These are phyloP conservation scores for Amanita rubescens DNA, from an alignment of 768 basidiomycete genomes.

Conservation along the genomic window DNA sequence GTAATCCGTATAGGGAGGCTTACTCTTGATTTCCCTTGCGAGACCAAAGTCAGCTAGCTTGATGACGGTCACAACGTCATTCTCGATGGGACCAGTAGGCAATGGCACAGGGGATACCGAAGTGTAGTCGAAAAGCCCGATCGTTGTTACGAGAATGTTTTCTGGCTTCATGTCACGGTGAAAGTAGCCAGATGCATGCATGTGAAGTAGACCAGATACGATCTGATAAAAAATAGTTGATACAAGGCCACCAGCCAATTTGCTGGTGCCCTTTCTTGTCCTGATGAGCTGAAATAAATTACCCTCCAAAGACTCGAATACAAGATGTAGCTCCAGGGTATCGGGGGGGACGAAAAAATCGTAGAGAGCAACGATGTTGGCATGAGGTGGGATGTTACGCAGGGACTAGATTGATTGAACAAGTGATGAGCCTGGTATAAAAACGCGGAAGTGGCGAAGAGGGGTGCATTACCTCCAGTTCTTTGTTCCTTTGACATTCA, in stretches of 20 bases:
- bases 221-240: constrained; percentile 94
- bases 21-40: constrained; percentile 80
- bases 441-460: neutral
- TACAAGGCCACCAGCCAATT: constrained; percentile 94
- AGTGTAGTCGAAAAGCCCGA: constrained; percentile 88
- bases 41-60: constrained; percentile 99
- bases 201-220: constrained; percentile 84
- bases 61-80: constrained; percentile 93
- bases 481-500: constrained; percentile 91
- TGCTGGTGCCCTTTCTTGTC: constrained; percentile 79
- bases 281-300: constrained; percentile 99
- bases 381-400: constrained; percentile 89
- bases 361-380: constrained; percentile 97
- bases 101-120: constrained; percentile 65
- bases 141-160: constrained; percentile 96
- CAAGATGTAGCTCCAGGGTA: constrained; percentile 95
- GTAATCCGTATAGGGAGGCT: constrained; percentile 97
- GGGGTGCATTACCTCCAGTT: constrained; percentile 67
- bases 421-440: neutral
- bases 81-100: constrained; percentile 64
- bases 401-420: constrained; percentile 56
- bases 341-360: constrained; percentile 98
- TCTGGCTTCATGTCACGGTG: constrained; percentile 99
- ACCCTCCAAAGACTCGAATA: constrained; percentile 99
- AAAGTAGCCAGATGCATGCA: constrained; percentile 90